Evolutionary conservation across 2,329 filamentous ascomycete genomes (phyloP).

Genomic region (Sordariomycetes sp.): DNA sequence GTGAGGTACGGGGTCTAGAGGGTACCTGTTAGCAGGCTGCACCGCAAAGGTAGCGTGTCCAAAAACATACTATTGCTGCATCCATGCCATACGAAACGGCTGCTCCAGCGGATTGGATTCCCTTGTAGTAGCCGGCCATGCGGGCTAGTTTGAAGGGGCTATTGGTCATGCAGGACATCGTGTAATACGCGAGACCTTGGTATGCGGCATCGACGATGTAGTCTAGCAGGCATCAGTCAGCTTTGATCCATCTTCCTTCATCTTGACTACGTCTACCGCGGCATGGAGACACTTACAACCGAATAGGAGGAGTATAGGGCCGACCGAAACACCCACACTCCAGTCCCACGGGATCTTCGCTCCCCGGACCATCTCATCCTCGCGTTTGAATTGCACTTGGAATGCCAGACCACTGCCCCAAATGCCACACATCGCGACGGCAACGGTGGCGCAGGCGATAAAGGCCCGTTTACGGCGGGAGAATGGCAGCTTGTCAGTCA

Average conservation of each 20-base stretch:
- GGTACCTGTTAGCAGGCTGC: background rate
- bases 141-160: conserved; percentile 64
- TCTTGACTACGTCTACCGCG: too few relatives aligned
- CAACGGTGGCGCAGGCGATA: conserved; percentile 42
- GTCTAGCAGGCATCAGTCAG: conserved; percentile 8
- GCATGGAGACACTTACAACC: background rate
- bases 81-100: conserved; percentile 35
- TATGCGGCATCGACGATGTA: conserved; percentile 15
- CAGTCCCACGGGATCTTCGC: conserved; percentile 14
- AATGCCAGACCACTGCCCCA: conserved; percentile 66
- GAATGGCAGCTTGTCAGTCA: conserved; percentile 45
- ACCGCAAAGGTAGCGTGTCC: background rate
- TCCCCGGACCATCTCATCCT: conserved; percentile 8
- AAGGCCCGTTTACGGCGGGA: conserved; percentile 51
- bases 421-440: conserved; percentile 52
- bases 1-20: conserved; percentile 12
- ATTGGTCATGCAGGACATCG: conserved; percentile 66
- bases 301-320: conserved; percentile 14
- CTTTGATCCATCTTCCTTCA: too few relatives aligned
- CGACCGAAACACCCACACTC: conserved; percentile 11
- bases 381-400: conserved; percentile 38
- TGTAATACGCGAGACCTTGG: conserved; percentile 55
- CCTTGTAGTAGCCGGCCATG: conserved; percentile 73
- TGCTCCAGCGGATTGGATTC: conserved; percentile 65
- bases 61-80: conserved; percentile 14